phyloP scores from a whole-genome alignment of 345 rosid genomes.

The Lepidium aucheri region DNA sequence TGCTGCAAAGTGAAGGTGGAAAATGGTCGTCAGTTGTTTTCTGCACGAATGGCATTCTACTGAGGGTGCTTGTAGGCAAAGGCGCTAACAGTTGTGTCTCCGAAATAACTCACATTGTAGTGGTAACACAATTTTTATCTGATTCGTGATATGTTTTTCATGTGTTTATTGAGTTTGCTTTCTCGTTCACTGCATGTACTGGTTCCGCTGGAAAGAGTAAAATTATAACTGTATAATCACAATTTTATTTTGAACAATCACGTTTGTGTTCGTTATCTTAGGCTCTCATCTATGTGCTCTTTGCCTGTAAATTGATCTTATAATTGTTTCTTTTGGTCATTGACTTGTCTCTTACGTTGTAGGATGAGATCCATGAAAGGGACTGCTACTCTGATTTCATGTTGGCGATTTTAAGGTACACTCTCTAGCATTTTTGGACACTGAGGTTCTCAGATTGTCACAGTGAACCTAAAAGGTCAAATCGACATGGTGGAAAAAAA shows the following conservation, averaged over 20 bases:
- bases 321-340: conserved; percentile 5
- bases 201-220: neutral
- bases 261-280: neutral
- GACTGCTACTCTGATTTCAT: conserved; percentile 91
- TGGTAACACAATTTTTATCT: conserved; percentile 46
- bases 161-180: neutral
- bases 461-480: neutral
- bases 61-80: conserved; percentile 68
- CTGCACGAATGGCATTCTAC: conserved; percentile 88
- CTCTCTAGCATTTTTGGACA: conserved; percentile 14
- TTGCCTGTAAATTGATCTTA: conserved; percentile 2
- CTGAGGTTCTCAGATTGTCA: conserved; percentile 1
- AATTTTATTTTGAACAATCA: neutral
- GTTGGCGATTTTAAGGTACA: conserved; percentile 82
- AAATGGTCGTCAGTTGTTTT: conserved; percentile 75
- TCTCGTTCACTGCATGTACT: neutral
- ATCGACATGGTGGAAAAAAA: neutral
- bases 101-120: conserved; percentile 80
- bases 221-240: neutral
- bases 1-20: conserved; percentile 84
- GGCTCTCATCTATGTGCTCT: neutral
- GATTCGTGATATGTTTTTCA: neutral
- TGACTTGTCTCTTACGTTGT: conserved; percentile 28
- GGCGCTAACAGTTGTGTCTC: conserved; percentile 43
- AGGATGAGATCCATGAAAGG: conserved; percentile 99